Base-by-base conservation (phyloP, 768 basidiomycete species). In the Lactifluus echinatus region DNA sequence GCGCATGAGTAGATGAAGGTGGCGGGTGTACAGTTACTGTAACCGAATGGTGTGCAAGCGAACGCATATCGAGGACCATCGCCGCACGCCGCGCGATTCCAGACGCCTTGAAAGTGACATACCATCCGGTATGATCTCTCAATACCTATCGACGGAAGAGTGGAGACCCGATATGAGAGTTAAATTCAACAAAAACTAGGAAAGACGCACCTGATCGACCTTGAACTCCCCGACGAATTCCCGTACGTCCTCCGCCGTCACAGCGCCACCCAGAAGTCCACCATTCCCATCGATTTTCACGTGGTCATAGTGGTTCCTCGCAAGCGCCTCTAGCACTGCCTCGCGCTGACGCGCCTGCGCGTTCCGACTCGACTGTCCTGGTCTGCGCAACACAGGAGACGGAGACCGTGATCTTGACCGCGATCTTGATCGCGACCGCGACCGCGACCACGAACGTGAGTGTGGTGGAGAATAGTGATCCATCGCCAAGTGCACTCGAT, bases 51-150 rank as follows among this genome's bases (percentile, higher is more conserved):
- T 82, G 78, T 1, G 76, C 79, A 2, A 89, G 76, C 56, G 74
- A 80, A 39, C 78, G 79, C 12, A 73, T 72, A 5, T 70, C 73
- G 34, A 93, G 78, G 3, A 89, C 83, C 62, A 80, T 79, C 8
- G 77, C 76, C 0, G 90, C 88, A 3, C 85, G 76, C 6, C 82
- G 75, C 0, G 93, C 93, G 0, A 78, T 68, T 53, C 80, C 80
- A 2, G 74, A 66, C 4, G 81, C 79, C 19, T 73, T 66, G 68
- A 96, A 97, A 3, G 91, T 87, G 61, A 93, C 78, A 66, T 93
- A 94, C 76, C 89, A 86, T 10, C 84, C 87, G 2, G 72, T 70
- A 50, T 79, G 77, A 67, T 88, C 87, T 60, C 81, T 79, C 2
- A 92, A 73, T 26, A 93, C 76, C 87, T 90, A 55, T 33, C 28